phyloP scores from a whole-genome alignment of 345 rosid species.

The Gossypium bickii region DNA sequence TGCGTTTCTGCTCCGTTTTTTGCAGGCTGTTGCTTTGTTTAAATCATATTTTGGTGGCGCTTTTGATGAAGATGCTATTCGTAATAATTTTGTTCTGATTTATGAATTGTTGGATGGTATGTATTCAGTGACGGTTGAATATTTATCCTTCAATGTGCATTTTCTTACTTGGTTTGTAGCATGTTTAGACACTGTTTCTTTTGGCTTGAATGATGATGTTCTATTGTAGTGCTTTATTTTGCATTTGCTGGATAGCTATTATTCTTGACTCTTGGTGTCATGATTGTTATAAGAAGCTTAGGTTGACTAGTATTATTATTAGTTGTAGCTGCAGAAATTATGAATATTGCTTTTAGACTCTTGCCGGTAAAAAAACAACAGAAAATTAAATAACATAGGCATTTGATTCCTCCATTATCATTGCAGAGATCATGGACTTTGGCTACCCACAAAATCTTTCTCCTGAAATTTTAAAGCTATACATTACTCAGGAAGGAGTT shows the following conservation, averaged over 20 bases:
- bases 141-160: background rate
- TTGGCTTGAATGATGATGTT: background rate
- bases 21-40: constrained; percentile 6
- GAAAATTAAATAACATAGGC: background rate
- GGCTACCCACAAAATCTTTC: constrained; percentile 98
- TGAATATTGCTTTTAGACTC: background rate
- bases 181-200: background rate
- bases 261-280: background rate
- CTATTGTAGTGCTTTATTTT: background rate
- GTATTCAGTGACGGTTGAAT: background rate
- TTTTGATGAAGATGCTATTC: constrained; percentile 5
- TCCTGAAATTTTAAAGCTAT: constrained; percentile 95
- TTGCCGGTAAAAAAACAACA: background rate
- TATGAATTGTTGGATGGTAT: constrained; percentile 96
- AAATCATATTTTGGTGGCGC: constrained; percentile 25
- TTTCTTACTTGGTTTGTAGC: background rate
- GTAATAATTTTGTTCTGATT: constrained; percentile 51
- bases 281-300: background rate
- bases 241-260: background rate
- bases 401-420: background rate
- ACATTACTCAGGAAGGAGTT: constrained; percentile 39
- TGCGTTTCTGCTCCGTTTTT: background rate
- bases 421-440: constrained; percentile 97
- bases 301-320: background rate
- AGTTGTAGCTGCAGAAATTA: background rate